phyloP scores from a whole-genome alignment of 2,329 filamentous ascomycete species.

The Lecanosticta acicola region DNA sequence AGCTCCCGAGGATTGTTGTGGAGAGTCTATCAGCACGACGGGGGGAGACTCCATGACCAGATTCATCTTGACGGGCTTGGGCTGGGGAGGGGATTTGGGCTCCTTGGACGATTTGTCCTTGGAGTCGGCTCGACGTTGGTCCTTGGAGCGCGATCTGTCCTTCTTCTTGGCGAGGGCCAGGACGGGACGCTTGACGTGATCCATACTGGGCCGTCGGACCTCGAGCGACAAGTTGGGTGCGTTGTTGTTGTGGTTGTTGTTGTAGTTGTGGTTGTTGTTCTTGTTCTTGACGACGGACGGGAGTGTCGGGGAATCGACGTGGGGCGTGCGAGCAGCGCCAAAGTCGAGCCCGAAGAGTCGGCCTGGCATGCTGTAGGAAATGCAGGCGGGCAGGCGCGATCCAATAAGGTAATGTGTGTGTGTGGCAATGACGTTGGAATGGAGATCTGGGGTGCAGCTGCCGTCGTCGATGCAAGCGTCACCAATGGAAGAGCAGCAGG shows the following conservation, averaged over 20 bases:
- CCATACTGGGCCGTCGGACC: slow-evolving; percentile 29
- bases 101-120: slow-evolving; percentile 25
- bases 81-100: slow-evolving; percentile 12
- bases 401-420: no score
- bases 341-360: slow-evolving; percentile 32
- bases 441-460: slow-evolving; percentile 5
- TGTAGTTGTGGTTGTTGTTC: slow-evolving; percentile 12
- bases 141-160: slow-evolving; percentile 9
- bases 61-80: slow-evolving; percentile 48
- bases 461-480: slow-evolving; percentile 3
- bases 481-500: not conserved
- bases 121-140: slow-evolving; percentile 27
- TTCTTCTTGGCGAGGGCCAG: slow-evolving; percentile 16
- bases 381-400: slow-evolving; percentile 2
- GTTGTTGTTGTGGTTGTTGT: no score
- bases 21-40: slow-evolving; percentile 72
- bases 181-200: slow-evolving; percentile 32
- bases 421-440: slow-evolving; percentile 6
- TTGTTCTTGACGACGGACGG: slow-evolving; percentile 14
- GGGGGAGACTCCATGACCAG: slow-evolving; percentile 78
- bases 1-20: slow-evolving; percentile 72
- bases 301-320: slow-evolving; percentile 2
- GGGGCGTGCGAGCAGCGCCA: slow-evolving; percentile 12
- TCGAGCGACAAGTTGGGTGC: no score
- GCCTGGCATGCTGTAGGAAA: slow-evolving; percentile 26